phyloP scores from a whole-genome alignment of 1,139 yeast species.

The Pichia cactophila region DNA sequence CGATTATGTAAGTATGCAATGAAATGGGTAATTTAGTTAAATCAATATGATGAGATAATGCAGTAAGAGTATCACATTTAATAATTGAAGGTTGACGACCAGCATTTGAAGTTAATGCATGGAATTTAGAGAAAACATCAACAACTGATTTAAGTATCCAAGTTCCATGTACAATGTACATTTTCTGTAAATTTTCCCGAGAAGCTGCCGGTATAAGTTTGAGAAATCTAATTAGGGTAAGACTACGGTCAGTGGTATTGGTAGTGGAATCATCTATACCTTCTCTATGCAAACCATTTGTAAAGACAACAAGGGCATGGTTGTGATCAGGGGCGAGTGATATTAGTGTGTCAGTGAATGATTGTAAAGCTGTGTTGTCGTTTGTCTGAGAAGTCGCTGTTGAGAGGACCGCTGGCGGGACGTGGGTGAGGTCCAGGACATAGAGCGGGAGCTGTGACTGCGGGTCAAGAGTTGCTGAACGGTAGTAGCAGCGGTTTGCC shows the following conservation, averaged over 20 bases:
- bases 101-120: constrained; percentile 19
- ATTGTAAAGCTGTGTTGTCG: background rate
- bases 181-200: constrained; percentile 48
- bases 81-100: constrained; percentile 31
- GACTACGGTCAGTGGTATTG: background rate
- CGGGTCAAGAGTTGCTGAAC: constrained; percentile 21
- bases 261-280: background rate
- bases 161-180: constrained; percentile 83
- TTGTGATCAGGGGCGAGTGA: background rate
- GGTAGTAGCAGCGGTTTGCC: constrained; percentile 17
- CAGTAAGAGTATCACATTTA: constrained; percentile 52
- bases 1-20: constrained; percentile 59
- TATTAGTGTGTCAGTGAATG: background rate
- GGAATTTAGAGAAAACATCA: constrained; percentile 60
- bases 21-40: constrained; percentile 72
- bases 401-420: constrained; percentile 15
- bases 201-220: constrained; percentile 56
- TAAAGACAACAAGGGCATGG: constrained; percentile 20
- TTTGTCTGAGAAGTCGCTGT: background rate
- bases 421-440: constrained; percentile 25
- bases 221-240: constrained; percentile 48
- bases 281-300: constrained; percentile 23
- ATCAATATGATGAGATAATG: constrained; percentile 59
- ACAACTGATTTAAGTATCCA: constrained; percentile 82
- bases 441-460: constrained; percentile 23